Conservation (phyloP, 768 basidiomycete species). For the Gloeostereum incarnatum region DNA sequence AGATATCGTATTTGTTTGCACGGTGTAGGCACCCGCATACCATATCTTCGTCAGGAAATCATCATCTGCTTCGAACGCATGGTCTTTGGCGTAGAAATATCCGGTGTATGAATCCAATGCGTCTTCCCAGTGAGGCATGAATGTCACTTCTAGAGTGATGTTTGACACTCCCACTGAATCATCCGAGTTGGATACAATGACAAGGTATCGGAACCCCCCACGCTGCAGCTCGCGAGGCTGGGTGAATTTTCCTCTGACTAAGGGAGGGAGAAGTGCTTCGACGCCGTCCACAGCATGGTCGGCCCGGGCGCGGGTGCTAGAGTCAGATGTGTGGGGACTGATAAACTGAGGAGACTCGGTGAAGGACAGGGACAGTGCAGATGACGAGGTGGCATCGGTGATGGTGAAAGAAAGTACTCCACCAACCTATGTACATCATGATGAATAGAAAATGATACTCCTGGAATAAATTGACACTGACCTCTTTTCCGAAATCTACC, state of each 20-base stretch:
- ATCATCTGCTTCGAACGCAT: constrained; percentile 18
- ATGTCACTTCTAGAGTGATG: constrained; percentile 21
- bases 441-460: constrained; percentile 1
- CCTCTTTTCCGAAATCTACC: constrained; percentile 48
- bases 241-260: constrained; percentile 31
- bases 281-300: constrained; percentile 34
- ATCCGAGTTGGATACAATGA: constrained; percentile 14
- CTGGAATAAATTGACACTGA: constrained; percentile 11
- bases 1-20: constrained; percentile 13
- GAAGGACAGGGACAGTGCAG: constrained; percentile 41
- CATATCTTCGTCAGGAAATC: constrained; percentile 22
- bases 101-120: constrained; percentile 24
- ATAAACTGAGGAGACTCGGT: constrained; percentile 51
- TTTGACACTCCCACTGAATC: constrained; percentile 19
- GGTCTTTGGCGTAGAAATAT: constrained; percentile 24
- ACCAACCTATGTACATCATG: constrained; percentile 29
- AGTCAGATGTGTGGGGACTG: constrained; percentile 40
- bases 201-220: constrained; percentile 19
- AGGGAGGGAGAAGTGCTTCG: constrained; percentile 26
- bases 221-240: constrained; percentile 33
- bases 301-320: constrained; percentile 38
- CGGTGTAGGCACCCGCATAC: constrained; percentile 12
- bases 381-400: constrained; percentile 20
- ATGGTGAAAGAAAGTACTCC: constrained; percentile 43
- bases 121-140: constrained; percentile 24